phyloP scores from a whole-genome alignment of 2,329 filamentous ascomycete genomes.

The Fusarium armeniacum region DNA sequence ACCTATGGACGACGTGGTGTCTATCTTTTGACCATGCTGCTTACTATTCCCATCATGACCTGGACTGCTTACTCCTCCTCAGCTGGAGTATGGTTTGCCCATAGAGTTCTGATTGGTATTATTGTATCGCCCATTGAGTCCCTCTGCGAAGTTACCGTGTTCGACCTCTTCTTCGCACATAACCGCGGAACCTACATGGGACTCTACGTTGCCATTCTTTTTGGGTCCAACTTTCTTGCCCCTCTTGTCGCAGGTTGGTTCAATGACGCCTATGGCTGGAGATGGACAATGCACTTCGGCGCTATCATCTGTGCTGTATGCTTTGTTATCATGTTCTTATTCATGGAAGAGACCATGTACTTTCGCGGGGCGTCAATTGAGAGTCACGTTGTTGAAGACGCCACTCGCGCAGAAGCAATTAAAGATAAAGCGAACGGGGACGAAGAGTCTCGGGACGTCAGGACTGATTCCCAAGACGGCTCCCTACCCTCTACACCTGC shows the following conservation, averaged over 20 bases:
- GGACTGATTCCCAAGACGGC: not conserved
- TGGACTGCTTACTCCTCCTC: conserved; percentile 7
- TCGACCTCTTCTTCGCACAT: conserved; percentile 14
- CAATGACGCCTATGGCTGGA: conserved; percentile 2
- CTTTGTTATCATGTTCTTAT: conserved; percentile 4
- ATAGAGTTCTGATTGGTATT: conserved; percentile 3
- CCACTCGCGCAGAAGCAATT: not conserved
- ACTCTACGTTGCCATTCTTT: conserved; percentile 5
- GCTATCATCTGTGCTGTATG: conserved; percentile 5
- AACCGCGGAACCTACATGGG: conserved; percentile 12
- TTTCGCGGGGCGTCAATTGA: not conserved
- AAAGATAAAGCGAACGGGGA: not conserved
- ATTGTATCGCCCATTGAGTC: conserved; percentile 4
- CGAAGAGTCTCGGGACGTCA: not conserved
- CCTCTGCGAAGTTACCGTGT: conserved; percentile 1
- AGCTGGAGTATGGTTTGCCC: conserved; percentile 3
- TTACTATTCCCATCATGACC: conserved; percentile 7
- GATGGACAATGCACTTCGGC: conserved; percentile 4
- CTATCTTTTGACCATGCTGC: not conserved
- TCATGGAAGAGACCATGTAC: conserved; percentile 18
- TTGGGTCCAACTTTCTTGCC: conserved; percentile 9
- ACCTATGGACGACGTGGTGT: conserved; percentile 8
- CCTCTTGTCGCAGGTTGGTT: conserved; percentile 6
- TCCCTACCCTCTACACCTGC: not conserved
- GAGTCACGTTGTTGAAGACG: not conserved